These are phyloP conservation scores for Aspergillus oerlinghausenensis DNA, from an alignment of 2,329 filamentous ascomycete genomes.

Conservation along the genomic window DNA sequence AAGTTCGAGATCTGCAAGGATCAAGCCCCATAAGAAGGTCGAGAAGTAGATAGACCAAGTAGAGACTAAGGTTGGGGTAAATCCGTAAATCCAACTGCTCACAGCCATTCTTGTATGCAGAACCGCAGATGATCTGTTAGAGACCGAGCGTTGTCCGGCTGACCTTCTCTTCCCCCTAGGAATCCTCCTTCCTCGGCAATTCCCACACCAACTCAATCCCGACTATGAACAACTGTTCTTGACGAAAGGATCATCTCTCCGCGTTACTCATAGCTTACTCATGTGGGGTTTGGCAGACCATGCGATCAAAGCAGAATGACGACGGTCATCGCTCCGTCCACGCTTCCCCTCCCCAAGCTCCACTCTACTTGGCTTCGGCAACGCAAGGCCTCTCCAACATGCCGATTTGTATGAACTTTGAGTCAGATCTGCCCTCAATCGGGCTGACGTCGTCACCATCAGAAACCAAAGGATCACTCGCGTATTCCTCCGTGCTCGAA, in stretches of 20 bases:
- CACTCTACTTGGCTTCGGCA: slow-evolving; percentile 17
- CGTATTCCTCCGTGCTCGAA: background rate
- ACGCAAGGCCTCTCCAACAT: slow-evolving; percentile 15
- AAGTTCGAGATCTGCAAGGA: background rate
- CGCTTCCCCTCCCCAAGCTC: background rate
- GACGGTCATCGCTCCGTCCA: slow-evolving; percentile 5
- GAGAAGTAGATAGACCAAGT: background rate
- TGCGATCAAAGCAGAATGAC: background rate
- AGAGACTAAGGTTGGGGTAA: background rate
- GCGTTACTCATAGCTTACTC: slow-evolving; percentile 29
- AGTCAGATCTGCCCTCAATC: background rate
- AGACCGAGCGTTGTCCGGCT: background rate
- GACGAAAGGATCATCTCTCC: slow-evolving; percentile 8
- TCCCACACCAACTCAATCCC: slow-evolving; percentile 1
- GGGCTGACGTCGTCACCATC: background rate
- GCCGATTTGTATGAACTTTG: slow-evolving; percentile 16
- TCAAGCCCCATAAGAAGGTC: no score
- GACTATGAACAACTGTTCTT: background rate
- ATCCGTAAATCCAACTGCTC: background rate
- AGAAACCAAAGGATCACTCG: background rate
- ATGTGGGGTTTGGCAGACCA: slow-evolving; percentile 23
- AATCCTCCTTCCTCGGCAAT: slow-evolving; percentile 8
- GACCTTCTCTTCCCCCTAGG: background rate
- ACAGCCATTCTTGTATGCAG: background rate
- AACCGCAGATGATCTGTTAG: background rate